These are phyloP conservation scores for Aspergillus bridgeri DNA, from an alignment of 495 filamentous ascomycete species.

Conservation along the genomic window DNA sequence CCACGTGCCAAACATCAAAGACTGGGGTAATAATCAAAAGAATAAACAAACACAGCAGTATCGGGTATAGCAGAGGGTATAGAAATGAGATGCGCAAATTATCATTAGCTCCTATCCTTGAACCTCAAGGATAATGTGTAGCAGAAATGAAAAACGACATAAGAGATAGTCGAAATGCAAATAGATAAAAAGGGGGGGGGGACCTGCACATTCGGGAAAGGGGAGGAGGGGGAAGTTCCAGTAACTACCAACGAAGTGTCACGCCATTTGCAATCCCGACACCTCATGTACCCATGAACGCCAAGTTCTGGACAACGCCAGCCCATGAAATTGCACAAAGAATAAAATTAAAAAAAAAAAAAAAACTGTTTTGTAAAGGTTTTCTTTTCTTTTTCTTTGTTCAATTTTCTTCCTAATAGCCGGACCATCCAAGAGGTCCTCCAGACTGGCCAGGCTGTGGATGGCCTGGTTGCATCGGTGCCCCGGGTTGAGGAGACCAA, in stretches of 20 bases:
- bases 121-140: slow-evolving; percentile 18
- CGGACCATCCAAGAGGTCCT: slow-evolving; percentile 44
- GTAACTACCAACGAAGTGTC: slow-evolving; percentile 4
- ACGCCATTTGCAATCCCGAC: slow-evolving; percentile 11
- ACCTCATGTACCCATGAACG: slow-evolving; percentile 21
- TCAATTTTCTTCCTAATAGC: slow-evolving; percentile 27
- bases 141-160: slow-evolving; percentile 26
- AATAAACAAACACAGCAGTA: slow-evolving; percentile 25
- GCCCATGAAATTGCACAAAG: slow-evolving; percentile 8
- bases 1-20: slow-evolving; percentile 2
- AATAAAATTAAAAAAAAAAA: not conserved
- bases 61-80: slow-evolving; percentile 45
- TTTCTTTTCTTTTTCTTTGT: slow-evolving; percentile 7
- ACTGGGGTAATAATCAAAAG: slow-evolving; percentile 12
- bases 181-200: slow-evolving; percentile 13
- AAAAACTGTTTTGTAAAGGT: not conserved
- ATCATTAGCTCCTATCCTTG: slow-evolving; percentile 33
- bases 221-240: slow-evolving; percentile 6
- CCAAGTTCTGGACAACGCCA: slow-evolving; percentile 30
- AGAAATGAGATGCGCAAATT: slow-evolving; percentile 41
- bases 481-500: slow-evolving; percentile 36
- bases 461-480: slow-evolving; percentile 43
- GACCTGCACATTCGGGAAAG: not conserved
- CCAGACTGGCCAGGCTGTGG: slow-evolving; percentile 43
- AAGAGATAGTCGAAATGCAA: slow-evolving; percentile 23